Conservation (phyloP, 495 filamentous ascomycete genomes). For the Lasiosphaeria miniovina region DNA sequence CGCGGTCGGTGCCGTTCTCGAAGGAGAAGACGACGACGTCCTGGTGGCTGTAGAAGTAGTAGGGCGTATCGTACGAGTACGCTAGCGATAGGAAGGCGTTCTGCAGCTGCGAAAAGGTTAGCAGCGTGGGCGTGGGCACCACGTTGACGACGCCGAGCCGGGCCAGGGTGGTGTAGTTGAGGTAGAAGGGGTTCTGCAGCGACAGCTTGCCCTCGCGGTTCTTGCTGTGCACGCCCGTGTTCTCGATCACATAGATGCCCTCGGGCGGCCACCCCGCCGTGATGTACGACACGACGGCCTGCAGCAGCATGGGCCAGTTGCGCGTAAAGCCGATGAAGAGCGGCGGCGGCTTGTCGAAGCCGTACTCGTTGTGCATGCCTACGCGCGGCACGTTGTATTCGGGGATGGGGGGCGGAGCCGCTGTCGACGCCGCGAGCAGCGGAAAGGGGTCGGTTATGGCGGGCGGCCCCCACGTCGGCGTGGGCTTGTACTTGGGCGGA, state of each 20-base stretch:
- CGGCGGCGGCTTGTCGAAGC: slow-evolving; percentile 41
- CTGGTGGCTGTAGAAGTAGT: slow-evolving; percentile 60
- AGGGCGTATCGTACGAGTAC: slow-evolving; percentile 52
- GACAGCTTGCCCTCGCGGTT: slow-evolving; percentile 49
- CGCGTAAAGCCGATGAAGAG: slow-evolving; percentile 60
- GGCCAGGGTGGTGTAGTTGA: slow-evolving; percentile 51
- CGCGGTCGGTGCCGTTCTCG: slow-evolving; percentile 41
- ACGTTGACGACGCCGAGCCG: slow-evolving; percentile 52
- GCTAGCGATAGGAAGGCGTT: slow-evolving; percentile 57
- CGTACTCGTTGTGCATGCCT: slow-evolving; percentile 31
- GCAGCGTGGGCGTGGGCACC: slow-evolving; percentile 52
- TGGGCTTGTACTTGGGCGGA: slow-evolving; percentile 36
- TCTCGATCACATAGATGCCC: slow-evolving; percentile 60
- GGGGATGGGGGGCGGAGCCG: slow-evolving; percentile 45
- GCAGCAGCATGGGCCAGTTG: slow-evolving; percentile 55
- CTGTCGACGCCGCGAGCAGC: slow-evolving; percentile 30
- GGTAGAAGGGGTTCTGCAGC: slow-evolving; percentile 57
- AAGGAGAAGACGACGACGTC: slow-evolving; percentile 53
- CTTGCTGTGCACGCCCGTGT: slow-evolving; percentile 57
- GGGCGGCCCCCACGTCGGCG: slow-evolving; percentile 28
- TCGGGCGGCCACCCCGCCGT: slow-evolving; percentile 58
- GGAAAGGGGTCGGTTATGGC: slow-evolving; percentile 37
- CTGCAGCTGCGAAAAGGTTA: slow-evolving; percentile 60
- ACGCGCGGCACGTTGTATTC: slow-evolving; percentile 37
- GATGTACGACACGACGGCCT: slow-evolving; percentile 56